Evolutionary conservation across 495 filamentous ascomycete genomes (phyloP).

Genomic region (Bombardia bombarda): DNA sequence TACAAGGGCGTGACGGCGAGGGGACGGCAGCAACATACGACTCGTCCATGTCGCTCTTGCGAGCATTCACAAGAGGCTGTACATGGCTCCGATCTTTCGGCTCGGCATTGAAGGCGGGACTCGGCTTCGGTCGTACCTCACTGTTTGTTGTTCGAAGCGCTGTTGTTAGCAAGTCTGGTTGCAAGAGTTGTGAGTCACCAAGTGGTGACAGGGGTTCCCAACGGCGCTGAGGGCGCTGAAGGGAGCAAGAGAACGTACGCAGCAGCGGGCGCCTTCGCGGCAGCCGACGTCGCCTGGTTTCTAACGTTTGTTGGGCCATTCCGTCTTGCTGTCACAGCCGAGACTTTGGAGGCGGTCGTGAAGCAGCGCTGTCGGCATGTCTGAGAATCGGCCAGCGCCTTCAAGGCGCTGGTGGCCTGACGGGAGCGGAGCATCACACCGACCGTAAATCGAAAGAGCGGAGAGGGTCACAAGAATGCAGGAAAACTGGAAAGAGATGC

Average conservation of each 20-base stretch:
- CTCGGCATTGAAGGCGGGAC: slow-evolving; percentile 59
- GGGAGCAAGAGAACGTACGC: slow-evolving; percentile 7
- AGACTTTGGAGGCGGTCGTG: slow-evolving; percentile 14
- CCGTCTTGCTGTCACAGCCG: slow-evolving; percentile 19
- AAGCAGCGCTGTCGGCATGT: slow-evolving; percentile 21
- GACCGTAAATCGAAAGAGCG: slow-evolving; percentile 2
- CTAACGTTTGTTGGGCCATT: slow-evolving; percentile 24
- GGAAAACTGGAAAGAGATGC: not conserved
- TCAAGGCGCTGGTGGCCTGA: slow-evolving; percentile 34
- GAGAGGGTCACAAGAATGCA: slow-evolving; percentile 10
- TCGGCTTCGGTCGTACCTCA: slow-evolving; percentile 45
- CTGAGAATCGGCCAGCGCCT: slow-evolving; percentile 31
- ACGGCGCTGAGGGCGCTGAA: not conserved
- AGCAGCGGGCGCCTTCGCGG: slow-evolving; percentile 12
- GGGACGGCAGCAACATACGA: slow-evolving; percentile 41
- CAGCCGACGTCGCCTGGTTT: slow-evolving; percentile 30
- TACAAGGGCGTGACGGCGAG: not conserved
- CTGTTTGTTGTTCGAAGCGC: slow-evolving; percentile 22
- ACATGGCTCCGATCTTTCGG: slow-evolving; percentile 44
- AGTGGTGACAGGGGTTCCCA: not conserved
- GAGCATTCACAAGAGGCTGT: slow-evolving; percentile 58
- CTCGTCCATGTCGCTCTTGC: slow-evolving; percentile 64
- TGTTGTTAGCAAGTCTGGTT: slow-evolving; percentile 13
- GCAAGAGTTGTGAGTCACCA: slow-evolving; percentile 17
- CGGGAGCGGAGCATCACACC: slow-evolving; percentile 34